phyloP scores from a whole-genome alignment of 2,329 filamentous ascomycete genomes.

The Nectriaceae sp. region DNA sequence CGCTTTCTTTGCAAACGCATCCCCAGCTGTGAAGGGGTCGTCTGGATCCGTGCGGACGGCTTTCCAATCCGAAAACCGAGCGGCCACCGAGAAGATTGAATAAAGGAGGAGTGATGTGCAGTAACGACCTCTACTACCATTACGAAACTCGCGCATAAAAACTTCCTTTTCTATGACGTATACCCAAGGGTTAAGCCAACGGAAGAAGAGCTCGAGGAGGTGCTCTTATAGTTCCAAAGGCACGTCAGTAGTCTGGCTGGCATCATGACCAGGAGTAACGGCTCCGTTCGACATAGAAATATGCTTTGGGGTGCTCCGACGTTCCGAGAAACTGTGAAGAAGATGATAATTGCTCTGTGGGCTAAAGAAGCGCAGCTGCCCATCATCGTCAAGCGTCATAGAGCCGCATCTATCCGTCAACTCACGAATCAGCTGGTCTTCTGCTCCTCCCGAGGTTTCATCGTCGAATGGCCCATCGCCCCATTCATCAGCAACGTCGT shows the following conservation, averaged over 20 bases:
- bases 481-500: no score
- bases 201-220: constrained; percentile 27
- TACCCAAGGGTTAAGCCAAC: constrained; percentile 31
- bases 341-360: constrained; percentile 26
- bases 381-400: constrained; percentile 18
- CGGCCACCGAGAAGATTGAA: constrained; percentile 22
- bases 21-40: constrained; percentile 22
- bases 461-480: no score
- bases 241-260: no score
- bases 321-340: background rate
- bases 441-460: background rate
- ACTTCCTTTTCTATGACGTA: constrained; percentile 25
- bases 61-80: constrained; percentile 23
- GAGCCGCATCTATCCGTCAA: constrained; percentile 16
- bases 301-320: background rate
- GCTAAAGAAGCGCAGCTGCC: constrained; percentile 27
- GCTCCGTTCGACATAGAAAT: no score
- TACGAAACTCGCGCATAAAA: constrained; percentile 17
- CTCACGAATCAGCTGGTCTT: constrained; percentile 15
- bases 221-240: constrained; percentile 24
- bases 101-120: constrained; percentile 24
- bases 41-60: constrained; percentile 19
- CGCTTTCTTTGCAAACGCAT: constrained; percentile 20
- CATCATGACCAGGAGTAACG: no score
- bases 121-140: constrained; percentile 11